phyloP scores from a whole-genome alignment of 192 early-diverging fungal genomes.

The Glomus cerebriforme region DNA sequence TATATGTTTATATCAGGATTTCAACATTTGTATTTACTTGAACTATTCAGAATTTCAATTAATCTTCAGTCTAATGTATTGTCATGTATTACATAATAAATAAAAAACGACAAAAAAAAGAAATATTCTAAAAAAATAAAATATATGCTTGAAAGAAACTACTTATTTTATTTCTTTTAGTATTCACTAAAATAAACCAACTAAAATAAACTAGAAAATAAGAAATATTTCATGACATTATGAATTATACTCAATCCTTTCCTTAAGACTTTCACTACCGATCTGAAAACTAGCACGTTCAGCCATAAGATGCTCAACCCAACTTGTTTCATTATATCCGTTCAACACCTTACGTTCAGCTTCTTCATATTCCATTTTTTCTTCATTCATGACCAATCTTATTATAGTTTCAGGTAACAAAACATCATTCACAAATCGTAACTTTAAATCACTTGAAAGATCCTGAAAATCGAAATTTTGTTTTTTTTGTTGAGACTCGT shows the following conservation, averaged over 20 bases:
- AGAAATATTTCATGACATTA: too few relatives aligned
- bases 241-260: background rate
- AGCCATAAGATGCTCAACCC: conserved; percentile 22
- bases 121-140: too few relatives aligned
- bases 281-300: background rate
- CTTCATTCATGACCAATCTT: conserved; percentile 19
- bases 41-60: too few relatives aligned
- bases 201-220: too few relatives aligned
- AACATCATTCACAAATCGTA: conserved; percentile 29
- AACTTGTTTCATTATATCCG: conserved; percentile 3
- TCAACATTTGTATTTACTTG: too few relatives aligned
- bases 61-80: too few relatives aligned
- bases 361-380: conserved; percentile 1
- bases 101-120: too few relatives aligned
- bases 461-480: background rate
- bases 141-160: too few relatives aligned
- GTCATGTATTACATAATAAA: too few relatives aligned
- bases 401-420: conserved; percentile 25
- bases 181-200: too few relatives aligned
- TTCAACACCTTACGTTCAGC: conserved; percentile 10
- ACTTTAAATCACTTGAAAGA: conserved; percentile 10
- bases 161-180: too few relatives aligned
- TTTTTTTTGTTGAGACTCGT: background rate
- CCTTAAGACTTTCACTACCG: conserved; percentile 8
- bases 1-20: too few relatives aligned